phyloP scores from a whole-genome alignment of 768 basidiomycete genomes.

The Udeniomyces megalosporus region DNA sequence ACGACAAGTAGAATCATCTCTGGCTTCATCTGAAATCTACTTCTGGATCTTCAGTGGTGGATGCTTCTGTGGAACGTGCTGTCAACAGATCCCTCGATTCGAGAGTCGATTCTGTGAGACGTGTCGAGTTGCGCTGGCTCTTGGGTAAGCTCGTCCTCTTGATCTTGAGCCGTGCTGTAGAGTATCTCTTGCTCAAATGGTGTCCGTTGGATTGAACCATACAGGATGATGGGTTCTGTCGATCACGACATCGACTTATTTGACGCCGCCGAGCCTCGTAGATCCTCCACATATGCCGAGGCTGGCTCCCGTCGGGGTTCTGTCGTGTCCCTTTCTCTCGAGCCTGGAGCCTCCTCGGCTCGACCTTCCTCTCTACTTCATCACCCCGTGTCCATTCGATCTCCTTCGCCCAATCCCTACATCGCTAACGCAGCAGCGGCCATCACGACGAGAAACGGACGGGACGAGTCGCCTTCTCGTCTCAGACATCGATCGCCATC shows the following conservation, averaged over 20 bases:
- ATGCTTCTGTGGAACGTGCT: slow-evolving; percentile 8
- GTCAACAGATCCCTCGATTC: slow-evolving; percentile 1
- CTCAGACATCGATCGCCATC: not conserved
- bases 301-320: too few relatives aligned
- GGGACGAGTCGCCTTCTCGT: not conserved
- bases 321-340: not conserved
- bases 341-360: not conserved
- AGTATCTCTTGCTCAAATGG: too few relatives aligned
- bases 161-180: too few relatives aligned
- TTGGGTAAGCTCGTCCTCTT: not conserved
- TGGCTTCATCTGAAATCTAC: not conserved
- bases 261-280: not conserved
- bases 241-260: not conserved
- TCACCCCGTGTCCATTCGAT: not conserved
- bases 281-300: too few relatives aligned
- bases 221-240: not conserved
- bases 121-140: slow-evolving; percentile 4
- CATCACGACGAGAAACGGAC: not conserved
- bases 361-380: not conserved
- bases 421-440: not conserved
- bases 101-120: not conserved
- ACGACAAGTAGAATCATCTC: not conserved
- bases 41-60: slow-evolving; percentile 1
- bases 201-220: too few relatives aligned
- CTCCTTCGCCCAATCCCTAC: not conserved